These are phyloP conservation scores for Sistotremastrum niveocremeum DNA, from an alignment of 768 basidiomycete genomes.

Conservation along the genomic window DNA sequence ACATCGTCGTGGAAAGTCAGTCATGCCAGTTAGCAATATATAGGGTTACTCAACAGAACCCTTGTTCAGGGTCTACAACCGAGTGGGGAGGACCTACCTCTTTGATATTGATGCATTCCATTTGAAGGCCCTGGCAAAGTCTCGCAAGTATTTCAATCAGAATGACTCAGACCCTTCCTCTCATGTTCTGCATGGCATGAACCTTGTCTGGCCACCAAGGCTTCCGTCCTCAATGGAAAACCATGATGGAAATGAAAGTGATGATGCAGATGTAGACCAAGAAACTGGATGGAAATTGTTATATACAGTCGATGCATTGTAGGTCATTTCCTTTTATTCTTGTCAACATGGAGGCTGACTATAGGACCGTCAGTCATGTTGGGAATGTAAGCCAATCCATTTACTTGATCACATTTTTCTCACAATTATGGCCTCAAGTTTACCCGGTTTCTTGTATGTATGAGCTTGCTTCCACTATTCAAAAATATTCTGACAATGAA, in stretches of 20 bases:
- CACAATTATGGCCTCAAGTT: constrained; percentile 35
- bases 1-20: constrained; percentile 55
- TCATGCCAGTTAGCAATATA: constrained; percentile 2
- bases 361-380: constrained; percentile 34
- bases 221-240: constrained; percentile 11
- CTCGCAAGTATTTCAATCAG: constrained; percentile 5
- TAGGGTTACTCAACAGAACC: background rate
- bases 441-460: constrained; percentile 73
- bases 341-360: too few species aligned
- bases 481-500: background rate
- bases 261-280: constrained; percentile 7
- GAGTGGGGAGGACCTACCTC: constrained; percentile 63
- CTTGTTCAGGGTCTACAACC: constrained; percentile 49
- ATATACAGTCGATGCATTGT: constrained; percentile 65
- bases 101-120: constrained; percentile 75
- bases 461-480: background rate
- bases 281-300: constrained; percentile 18
- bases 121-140: constrained; percentile 20
- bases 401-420: background rate
- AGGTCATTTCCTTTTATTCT: too few species aligned
- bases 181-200: constrained; percentile 9
- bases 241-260: constrained; percentile 18
- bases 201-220: constrained; percentile 11
- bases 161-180: constrained; percentile 2
- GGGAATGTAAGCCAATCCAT: constrained; percentile 49